Conservation (phyloP, 2,329 filamentous ascomycete genomes). For the Apiospora rasikravindrae region DNA sequence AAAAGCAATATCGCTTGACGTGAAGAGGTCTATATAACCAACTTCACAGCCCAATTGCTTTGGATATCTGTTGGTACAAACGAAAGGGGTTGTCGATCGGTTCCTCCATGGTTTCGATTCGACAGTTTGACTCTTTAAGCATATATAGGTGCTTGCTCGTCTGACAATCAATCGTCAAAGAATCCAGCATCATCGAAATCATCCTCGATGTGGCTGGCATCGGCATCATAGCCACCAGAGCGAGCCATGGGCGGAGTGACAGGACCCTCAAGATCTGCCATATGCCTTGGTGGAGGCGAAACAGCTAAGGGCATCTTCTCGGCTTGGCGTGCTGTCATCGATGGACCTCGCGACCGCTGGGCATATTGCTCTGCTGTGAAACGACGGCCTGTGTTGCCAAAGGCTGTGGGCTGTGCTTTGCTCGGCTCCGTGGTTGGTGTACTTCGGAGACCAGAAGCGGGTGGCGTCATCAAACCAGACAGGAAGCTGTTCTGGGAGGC, state of each 20-base stretch:
- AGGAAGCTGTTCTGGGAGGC: conserved; percentile 66
- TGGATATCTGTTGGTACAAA: conserved; percentile 15
- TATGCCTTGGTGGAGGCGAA: conserved; percentile 50
- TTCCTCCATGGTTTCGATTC: background rate
- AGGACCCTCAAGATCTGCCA: conserved; percentile 44
- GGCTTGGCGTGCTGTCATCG: conserved; percentile 42
- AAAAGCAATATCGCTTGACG: background rate
- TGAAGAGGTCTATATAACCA: conserved; percentile 13
- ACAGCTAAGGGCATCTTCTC: conserved; percentile 47
- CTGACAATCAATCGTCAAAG: conserved; percentile 52
- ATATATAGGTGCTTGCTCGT: background rate
- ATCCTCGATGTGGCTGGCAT: conserved; percentile 56
- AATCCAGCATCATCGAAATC: conserved; percentile 66
- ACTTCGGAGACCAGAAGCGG: conserved; percentile 73
- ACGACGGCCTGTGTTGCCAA: conserved; percentile 63
- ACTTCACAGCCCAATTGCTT: conserved; percentile 7
- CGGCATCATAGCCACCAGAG: conserved; percentile 62
- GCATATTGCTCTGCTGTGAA: conserved; percentile 58
- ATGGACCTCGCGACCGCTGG: conserved; percentile 41
- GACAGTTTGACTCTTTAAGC: background rate
- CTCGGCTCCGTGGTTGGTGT: conserved; percentile 53
- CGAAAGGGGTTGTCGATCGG: conserved; percentile 16
- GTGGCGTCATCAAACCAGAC: conserved; percentile 88
- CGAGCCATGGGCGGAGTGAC: conserved; percentile 68
- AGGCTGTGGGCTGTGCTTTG: conserved; percentile 62